Evolutionary conservation across 164 flowering plant genomes (phyloP).

Genomic region (Dillenia turbinata): DNA sequence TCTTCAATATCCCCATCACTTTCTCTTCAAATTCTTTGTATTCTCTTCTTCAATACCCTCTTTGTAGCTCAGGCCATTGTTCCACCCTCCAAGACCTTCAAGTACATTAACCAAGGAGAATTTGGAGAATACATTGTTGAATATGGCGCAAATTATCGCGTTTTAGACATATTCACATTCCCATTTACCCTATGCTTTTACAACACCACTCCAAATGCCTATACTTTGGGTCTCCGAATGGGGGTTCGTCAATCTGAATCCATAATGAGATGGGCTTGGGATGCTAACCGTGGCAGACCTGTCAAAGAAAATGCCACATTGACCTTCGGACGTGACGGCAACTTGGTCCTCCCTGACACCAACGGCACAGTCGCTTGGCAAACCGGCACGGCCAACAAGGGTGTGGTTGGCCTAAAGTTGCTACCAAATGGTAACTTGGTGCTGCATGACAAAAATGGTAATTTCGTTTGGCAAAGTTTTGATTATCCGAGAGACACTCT

Average conservation of each 20-base stretch:
- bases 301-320: slow-evolving; percentile 30
- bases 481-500: slow-evolving; percentile 29
- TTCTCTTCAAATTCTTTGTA: background rate
- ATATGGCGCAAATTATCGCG: slow-evolving; percentile 13
- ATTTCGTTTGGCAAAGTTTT: slow-evolving; percentile 26
- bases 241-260: slow-evolving; percentile 13
- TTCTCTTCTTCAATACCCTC: background rate
- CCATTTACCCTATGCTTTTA: slow-evolving; percentile 27
- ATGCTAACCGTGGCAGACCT: slow-evolving; percentile 28
- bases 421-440: slow-evolving; percentile 26
- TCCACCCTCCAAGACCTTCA: slow-evolving; percentile 20
- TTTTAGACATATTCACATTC: slow-evolving; percentile 4
- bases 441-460: slow-evolving; percentile 10
- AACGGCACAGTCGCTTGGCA: slow-evolving; percentile 27
- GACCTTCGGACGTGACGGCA: slow-evolving; percentile 26
- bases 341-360: slow-evolving; percentile 23
- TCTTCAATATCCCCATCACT: background rate
- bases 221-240: slow-evolving; percentile 20
- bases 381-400: slow-evolving; percentile 26
- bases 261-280: slow-evolving; percentile 35
- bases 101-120: slow-evolving; percentile 17
- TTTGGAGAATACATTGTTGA: slow-evolving; percentile 15
- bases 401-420: slow-evolving; percentile 19
- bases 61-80: slow-evolving; percentile 12
- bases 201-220: slow-evolving; percentile 32